These are phyloP conservation scores for Mortierella sp. DNA, from an alignment of 371 early-diverging fungal species.

Conservation along the genomic window DNA sequence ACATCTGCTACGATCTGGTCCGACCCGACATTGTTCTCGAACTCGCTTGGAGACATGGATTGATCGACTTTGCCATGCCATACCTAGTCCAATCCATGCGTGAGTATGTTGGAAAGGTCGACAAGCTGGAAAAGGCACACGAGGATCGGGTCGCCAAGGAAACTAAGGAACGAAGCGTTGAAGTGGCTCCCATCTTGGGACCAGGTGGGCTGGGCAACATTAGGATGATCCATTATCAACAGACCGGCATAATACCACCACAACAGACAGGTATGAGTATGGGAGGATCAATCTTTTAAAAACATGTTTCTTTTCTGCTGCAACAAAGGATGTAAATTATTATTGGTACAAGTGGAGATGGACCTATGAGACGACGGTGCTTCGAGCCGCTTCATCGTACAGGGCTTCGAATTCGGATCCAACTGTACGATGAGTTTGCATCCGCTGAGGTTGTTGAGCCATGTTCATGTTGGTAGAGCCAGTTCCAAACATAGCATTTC, in stretches of 20 bases:
- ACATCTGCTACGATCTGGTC: slow-evolving; percentile 93
- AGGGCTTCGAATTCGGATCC: slow-evolving; percentile 49
- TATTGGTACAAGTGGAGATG: too few species aligned
- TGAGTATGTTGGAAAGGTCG: slow-evolving; percentile 81
- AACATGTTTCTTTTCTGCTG: too few species aligned
- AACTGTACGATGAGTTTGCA: slow-evolving; percentile 20
- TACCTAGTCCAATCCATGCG: slow-evolving; percentile 91
- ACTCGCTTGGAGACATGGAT: slow-evolving; percentile 88
- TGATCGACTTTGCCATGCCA: slow-evolving; percentile 95
- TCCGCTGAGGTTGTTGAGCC: background rate
- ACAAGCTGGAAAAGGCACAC: slow-evolving; percentile 49
- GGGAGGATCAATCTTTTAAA: slow-evolving; percentile 12
- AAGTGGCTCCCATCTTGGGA: slow-evolving; percentile 39
- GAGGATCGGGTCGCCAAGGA: slow-evolving; percentile 41
- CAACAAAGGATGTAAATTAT: too few species aligned
- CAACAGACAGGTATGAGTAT: slow-evolving; percentile 40
- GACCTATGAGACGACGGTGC: slow-evolving; percentile 29
- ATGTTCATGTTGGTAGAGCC: too few species aligned
- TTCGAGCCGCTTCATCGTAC: slow-evolving; percentile 53
- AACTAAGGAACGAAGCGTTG: slow-evolving; percentile 32
- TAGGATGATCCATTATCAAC: slow-evolving; percentile 51
- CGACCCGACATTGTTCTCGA: slow-evolving; percentile 95
- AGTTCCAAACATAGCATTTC: background rate
- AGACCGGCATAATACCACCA: slow-evolving; percentile 23
- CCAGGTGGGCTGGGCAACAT: slow-evolving; percentile 53